Base-by-base conservation (phyloP, 1,284 basidiomycete genomes). In the Hymenochaete sp. region DNA sequence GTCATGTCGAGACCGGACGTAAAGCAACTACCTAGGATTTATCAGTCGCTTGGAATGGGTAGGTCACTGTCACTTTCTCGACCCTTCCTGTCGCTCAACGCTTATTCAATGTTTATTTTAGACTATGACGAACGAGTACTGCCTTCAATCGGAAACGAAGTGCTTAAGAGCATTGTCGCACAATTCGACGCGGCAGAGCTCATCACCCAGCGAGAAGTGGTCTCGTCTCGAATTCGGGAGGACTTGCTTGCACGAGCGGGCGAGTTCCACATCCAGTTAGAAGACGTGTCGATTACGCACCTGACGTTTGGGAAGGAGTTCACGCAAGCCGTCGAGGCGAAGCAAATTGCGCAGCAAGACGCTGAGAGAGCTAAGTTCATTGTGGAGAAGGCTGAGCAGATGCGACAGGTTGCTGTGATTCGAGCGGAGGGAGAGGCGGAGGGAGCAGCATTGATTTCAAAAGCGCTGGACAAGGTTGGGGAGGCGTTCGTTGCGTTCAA, bases 301-400 rank as follows among this genome's bases (percentile, higher is more conserved):
- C 60, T 89, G 53, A 88, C 86, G 6, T 87, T 87, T 57, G 83
- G 83, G 58, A 84, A 87, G 64, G 83, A 42, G 70, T 57, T 13
- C 47, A 31, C 85, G 6, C 81, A 85, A 80, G 96, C 96, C 27
- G 96, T 98, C 13, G 96, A 99, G 70, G 93, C 95, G 50, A 98
- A 98, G 67, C 91, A 95, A 64, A 93, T 95, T 60, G 92, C 91
- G 19, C 92, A 93, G 61, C 92, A 95, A 75, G 93, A 96, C 67
- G 93, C 93, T 50, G 96, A 99, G 68, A 80, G 96, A 38, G 95
- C 95, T 52, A 98, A 96, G 67, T 98, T 98, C 65, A 89, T 98
- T 54, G 95, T 99, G 53, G 96, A 99, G 66, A 93, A 91, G 88
- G 92, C 96, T 27, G 95, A 98, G 64, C 96, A 99, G 84, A 96